These are phyloP conservation scores for Mesostigma viride DNA, from an alignment of 139 green algal species.

Conservation along the genomic window DNA sequence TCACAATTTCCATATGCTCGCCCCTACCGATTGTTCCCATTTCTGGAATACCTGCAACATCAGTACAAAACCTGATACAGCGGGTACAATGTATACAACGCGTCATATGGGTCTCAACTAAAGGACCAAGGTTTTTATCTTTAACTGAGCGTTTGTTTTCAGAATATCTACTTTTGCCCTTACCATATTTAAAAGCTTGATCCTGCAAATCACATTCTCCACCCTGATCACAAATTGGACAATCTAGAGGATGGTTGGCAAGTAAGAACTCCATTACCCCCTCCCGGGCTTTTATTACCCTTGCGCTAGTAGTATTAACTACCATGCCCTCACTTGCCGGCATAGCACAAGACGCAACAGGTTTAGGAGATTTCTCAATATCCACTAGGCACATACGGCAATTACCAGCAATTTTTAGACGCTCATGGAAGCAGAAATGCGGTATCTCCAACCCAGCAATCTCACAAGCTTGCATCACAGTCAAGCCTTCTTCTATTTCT, in stretches of 20 bases:
- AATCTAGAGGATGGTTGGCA: constrained; percentile 96
- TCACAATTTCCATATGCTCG: constrained; percentile 71
- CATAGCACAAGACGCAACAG: constrained; percentile 95
- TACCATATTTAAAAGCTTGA: constrained; percentile 88
- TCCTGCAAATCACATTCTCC: constrained; percentile 96
- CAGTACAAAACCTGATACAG: constrained; percentile 91
- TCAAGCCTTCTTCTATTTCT: constrained; percentile 73
- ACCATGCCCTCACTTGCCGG: constrained; percentile 86
- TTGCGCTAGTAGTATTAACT: constrained; percentile 67
- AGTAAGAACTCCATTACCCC: constrained; percentile 99
- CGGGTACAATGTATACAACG: constrained; percentile 86
- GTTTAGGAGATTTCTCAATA: constrained; percentile 87
- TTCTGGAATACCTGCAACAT: constrained; percentile 93
- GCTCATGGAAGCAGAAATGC: constrained; percentile 96
- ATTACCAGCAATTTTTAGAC: constrained; percentile 94
- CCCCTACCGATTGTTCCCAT: constrained; percentile 86
- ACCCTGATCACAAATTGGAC: constrained; percentile 98
- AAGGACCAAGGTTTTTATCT: constrained; percentile 92
- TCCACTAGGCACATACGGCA: constrained; percentile 99
- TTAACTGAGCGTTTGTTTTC: constrained; percentile 70
- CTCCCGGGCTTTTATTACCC: constrained; percentile 92
- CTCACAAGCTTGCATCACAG: constrained; percentile 88
- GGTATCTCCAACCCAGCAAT: constrained; percentile 89
- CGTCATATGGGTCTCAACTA: constrained; percentile 99
- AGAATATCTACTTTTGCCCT: constrained; percentile 74